Conservation (phyloP, 2,329 filamentous ascomycete genomes). For the Rutstroemia sp. region DNA sequence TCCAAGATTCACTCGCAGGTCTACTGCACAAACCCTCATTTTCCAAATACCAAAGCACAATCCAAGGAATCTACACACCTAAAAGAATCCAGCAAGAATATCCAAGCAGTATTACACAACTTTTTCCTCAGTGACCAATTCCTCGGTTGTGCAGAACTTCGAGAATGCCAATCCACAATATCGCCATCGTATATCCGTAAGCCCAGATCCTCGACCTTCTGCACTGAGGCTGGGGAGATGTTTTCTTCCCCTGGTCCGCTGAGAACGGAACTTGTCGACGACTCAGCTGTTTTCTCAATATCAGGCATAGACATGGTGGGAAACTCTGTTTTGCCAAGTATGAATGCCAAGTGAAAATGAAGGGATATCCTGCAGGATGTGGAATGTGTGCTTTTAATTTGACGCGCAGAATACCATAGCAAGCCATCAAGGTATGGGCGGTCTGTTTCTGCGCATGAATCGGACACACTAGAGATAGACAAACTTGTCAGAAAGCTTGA, state of each 20-base stretch:
- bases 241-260: not conserved
- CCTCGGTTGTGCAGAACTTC: not conserved
- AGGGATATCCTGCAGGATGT: no score
- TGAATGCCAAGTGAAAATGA: no score
- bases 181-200: not conserved
- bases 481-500: no score
- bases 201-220: not conserved
- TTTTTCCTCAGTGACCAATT: conserved; percentile 2
- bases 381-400: no score
- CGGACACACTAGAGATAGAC: no score
- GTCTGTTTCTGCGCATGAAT: no score
- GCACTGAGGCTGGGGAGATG: not conserved
- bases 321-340: no score
- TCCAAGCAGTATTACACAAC: not conserved
- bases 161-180: not conserved
- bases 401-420: no score
- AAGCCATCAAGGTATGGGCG: no score
- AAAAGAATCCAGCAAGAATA: conserved; percentile 5
- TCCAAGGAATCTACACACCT: not conserved
- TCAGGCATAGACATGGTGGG: not conserved
- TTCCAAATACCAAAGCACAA: not conserved
- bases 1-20: not conserved
- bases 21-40: not conserved
- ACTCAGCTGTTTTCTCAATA: not conserved
- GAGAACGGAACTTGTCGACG: not conserved